Percentiles rank a stretch among this genome's conserved stretches.
These are phyloP conservation scores for Otatea glauca DNA, from an alignment of 176 grass and related monocot species.

Conservation along the genomic window DNA sequence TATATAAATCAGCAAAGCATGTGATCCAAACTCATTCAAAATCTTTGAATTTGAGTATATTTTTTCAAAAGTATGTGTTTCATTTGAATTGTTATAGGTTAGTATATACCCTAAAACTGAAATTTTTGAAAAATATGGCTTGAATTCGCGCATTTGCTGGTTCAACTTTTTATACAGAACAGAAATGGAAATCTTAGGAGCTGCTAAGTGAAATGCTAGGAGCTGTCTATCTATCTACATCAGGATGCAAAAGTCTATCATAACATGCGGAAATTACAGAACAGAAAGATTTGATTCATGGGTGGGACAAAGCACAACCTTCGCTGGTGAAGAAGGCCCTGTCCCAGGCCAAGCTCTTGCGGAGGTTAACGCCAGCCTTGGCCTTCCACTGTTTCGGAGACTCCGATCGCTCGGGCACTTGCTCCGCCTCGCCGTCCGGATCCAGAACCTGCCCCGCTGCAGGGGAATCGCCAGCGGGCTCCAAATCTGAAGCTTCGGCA, in stretches of 20 bases:
- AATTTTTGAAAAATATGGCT: too few species aligned
- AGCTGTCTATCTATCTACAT: neutral
- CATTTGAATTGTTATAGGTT: too few species aligned
- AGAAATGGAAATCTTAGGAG: neutral
- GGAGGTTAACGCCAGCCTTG: conserved; percentile 56
- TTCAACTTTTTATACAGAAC: too few species aligned
- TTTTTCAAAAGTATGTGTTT: too few species aligned
- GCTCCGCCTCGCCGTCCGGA: conserved; percentile 33
- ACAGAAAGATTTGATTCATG: neutral
- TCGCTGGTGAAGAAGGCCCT: conserved; percentile 86
- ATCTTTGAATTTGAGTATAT: too few species aligned
- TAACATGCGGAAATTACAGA: neutral
- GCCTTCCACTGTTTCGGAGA: conserved; percentile 59
- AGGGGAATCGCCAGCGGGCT: neutral
- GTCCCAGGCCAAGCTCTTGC: conserved; percentile 90
- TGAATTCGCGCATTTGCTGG: too few species aligned
- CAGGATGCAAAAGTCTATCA: neutral
- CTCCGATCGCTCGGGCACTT: conserved; percentile 45
- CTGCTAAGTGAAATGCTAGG: neutral
- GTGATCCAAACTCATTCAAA: too few species aligned
- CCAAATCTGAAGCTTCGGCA: neutral
- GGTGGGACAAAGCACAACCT: conserved; percentile 27
- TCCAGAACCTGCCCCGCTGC: conserved; percentile 31
- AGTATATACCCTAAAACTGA: too few species aligned
- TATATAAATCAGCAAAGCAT: too few species aligned